Conservation (phyloP, 2,329 filamentous ascomycete genomes). For the Pestalotiopsis sp. region DNA sequence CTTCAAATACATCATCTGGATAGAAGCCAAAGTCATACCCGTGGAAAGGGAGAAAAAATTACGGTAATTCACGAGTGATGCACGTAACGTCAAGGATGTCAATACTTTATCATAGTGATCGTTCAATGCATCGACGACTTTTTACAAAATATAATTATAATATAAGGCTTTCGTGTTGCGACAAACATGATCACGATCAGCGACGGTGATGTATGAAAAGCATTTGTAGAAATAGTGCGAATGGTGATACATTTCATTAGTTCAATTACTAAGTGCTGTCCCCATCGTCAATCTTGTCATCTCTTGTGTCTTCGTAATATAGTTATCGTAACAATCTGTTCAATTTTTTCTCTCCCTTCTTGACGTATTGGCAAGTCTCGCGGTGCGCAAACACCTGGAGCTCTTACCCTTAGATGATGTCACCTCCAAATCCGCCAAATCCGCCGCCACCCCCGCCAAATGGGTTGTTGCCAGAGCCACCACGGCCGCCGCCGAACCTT, state of each 20-base stretch:
- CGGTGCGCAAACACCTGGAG: neutral
- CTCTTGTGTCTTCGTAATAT: neutral
- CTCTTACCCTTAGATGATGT: slow-evolving; percentile 28
- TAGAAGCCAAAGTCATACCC: neutral
- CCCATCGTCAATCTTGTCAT: neutral
- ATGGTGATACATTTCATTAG: slow-evolving; percentile 3
- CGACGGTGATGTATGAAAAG: neutral
- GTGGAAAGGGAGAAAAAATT: neutral
- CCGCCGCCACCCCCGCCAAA: slow-evolving; percentile 37
- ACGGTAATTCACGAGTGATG: neutral
- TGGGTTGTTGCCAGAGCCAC: slow-evolving; percentile 37
- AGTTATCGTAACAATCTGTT: neutral
- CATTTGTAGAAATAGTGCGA: neutral
- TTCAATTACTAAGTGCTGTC: neutral
- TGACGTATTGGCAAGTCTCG: neutral
- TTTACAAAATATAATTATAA: neutral
- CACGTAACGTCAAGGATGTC: too few relatives aligned
- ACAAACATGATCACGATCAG: neutral
- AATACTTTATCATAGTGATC: neutral
- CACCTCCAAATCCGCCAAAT: slow-evolving; percentile 35
- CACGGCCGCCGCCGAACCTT: slow-evolving; percentile 43
- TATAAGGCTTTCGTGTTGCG: neutral
- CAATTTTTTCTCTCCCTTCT: neutral
- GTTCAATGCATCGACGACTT: neutral
- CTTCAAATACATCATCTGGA: neutral